A percentile compares a stretch with the other conserved stretches of the same genome.
Conservation (phyloP, 352 stramenopile species). For the Globisporangium spiculum region DNA sequence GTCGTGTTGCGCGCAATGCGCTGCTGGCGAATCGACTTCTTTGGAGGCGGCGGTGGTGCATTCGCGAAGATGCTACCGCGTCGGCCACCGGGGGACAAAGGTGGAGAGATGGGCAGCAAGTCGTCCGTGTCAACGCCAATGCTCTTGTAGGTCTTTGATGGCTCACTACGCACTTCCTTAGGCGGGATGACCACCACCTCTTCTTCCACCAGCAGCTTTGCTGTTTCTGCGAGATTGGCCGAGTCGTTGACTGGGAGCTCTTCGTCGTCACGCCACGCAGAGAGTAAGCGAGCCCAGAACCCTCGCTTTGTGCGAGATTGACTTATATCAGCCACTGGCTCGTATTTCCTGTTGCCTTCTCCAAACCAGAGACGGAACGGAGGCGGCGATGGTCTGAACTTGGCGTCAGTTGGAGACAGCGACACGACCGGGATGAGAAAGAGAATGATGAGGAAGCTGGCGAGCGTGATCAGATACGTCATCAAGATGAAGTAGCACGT, state of each 20-base stretch:
- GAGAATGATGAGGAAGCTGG: conserved; percentile 35
- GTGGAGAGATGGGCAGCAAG: conserved; percentile 6
- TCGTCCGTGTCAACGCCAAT: conserved; percentile 43
- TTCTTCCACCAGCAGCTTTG: neutral
- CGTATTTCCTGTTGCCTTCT: conserved; percentile 4
- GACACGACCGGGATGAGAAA: conserved; percentile 36
- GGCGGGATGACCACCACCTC: neutral
- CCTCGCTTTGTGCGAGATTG: neutral
- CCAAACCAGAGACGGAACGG: conserved; percentile 38
- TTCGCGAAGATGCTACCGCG: conserved; percentile 20
- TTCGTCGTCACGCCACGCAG: neutral
- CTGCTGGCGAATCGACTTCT: neutral
- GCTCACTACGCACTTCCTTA: neutral
- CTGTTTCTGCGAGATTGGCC: neutral
- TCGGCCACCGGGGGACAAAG: neutral
- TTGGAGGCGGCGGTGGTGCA: conserved; percentile 2
- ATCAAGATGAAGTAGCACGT: conserved; percentile 44
- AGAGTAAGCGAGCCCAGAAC: neutral
- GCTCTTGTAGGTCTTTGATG: conserved; percentile 44
- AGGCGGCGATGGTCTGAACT: conserved; percentile 10
- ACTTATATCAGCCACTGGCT: neutral
- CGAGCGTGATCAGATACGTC: conserved; percentile 30
- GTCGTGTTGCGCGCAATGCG: neutral
- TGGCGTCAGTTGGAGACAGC: conserved; percentile 3
- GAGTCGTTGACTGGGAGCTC: neutral